phyloP scores from a whole-genome alignment of 1,284 basidiomycete species.

The Sanghuangporus sanghuang region DNA sequence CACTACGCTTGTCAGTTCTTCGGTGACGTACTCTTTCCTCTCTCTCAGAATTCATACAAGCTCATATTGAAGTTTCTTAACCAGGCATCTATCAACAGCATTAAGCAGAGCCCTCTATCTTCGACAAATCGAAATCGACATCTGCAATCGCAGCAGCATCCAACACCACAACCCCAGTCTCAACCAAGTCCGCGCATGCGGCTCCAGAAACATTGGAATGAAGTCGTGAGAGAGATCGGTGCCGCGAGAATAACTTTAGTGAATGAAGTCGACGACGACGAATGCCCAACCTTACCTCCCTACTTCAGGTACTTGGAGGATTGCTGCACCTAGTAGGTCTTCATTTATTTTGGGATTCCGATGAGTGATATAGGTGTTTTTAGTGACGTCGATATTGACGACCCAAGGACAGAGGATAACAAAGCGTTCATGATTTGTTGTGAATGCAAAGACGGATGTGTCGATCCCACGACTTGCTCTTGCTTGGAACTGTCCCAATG shows the following conservation, averaged over 20 bases:
- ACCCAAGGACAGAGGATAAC: neutral
- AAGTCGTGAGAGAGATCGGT: neutral
- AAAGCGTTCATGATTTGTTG: constrained; percentile 5
- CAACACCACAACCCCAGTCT: neutral
- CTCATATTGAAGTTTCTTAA: neutral
- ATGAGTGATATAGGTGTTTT: neutral
- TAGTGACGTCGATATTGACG: neutral
- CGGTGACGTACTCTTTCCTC: neutral
- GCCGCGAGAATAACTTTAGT: constrained; percentile 1
- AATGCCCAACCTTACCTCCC: neutral
- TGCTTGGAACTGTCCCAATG: constrained; percentile 8
- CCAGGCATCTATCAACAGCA: neutral
- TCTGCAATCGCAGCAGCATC: neutral
- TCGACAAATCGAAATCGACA: too few species aligned
- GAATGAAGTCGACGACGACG: constrained; percentile 15
- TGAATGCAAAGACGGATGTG: constrained; percentile 5
- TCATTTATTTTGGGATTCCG: neutral
- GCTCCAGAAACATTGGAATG: constrained; percentile 6
- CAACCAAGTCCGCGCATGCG: neutral
- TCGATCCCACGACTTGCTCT: neutral
- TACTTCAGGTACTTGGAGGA: constrained; percentile 11
- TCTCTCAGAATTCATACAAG: neutral
- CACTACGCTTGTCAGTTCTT: neutral
- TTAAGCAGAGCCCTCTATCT: neutral
- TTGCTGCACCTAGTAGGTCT: constrained; percentile 8